Conservation (phyloP, 75 land plant genomes). For the Isoetes taiwanensis region DNA sequence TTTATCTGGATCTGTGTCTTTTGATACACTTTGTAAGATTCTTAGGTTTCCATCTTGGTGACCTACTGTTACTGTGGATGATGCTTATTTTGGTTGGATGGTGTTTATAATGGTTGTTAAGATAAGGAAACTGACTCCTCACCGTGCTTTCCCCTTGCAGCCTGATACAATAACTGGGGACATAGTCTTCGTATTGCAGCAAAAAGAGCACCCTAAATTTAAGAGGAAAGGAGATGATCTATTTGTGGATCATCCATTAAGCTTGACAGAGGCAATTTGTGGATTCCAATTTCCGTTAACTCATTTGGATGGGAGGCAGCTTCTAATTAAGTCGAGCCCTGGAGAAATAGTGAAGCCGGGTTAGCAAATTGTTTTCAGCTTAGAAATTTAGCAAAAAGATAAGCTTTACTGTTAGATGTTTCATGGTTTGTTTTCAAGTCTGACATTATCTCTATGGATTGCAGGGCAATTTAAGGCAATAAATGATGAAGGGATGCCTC, state of each 20-base stretch:
- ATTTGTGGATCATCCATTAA: constrained; percentile 42
- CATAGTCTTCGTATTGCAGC: constrained; percentile 48
- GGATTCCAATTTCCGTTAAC: constrained; percentile 60
- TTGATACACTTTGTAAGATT: too few species aligned
- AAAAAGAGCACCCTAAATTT: constrained; percentile 56
- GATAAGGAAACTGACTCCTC: too few species aligned
- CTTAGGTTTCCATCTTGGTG: too few species aligned
- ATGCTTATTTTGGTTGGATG: constrained; percentile 1
- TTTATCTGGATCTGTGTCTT: too few species aligned
- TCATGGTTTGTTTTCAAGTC: neutral
- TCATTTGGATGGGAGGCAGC: constrained; percentile 57
- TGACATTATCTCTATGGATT: neutral
- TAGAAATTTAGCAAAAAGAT: neutral
- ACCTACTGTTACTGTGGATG: neutral
- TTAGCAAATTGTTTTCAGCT: constrained; percentile 5
- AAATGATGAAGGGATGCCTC: neutral
- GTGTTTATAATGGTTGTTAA: constrained; percentile 33
- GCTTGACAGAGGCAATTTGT: constrained; percentile 54
- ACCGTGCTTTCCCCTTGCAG: too few species aligned
- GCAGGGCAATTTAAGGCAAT: neutral
- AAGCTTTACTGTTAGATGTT: neutral
- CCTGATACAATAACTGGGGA: constrained; percentile 32
- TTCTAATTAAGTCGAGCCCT: constrained; percentile 56
- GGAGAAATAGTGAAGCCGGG: constrained; percentile 63
- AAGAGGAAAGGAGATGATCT: constrained; percentile 61